Conservation (phyloP, 225 moss, liverwort and hornwort genomes). For the Polytrichum formosum region DNA sequence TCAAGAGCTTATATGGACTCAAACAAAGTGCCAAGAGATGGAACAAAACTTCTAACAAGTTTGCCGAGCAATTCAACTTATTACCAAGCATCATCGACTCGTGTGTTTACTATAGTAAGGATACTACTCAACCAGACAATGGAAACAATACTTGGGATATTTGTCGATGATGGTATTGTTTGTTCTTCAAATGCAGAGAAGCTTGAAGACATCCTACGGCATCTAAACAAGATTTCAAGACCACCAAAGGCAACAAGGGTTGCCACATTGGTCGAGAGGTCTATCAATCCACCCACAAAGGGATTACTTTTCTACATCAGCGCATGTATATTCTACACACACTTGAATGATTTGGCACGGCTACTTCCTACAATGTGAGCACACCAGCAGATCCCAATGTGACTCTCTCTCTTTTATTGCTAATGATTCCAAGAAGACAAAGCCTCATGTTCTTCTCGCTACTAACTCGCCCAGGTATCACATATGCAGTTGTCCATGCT, state of each 20-base stretch:
- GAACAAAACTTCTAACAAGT: background rate
- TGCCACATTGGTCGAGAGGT: background rate
- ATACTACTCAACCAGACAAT: background rate
- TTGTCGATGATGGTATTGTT: conserved; percentile 13
- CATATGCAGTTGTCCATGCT: background rate
- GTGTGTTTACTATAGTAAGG: background rate
- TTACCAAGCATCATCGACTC: background rate
- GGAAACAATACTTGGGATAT: background rate
- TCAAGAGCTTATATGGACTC: conserved; percentile 10
- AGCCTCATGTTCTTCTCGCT: background rate
- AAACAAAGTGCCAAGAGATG: background rate
- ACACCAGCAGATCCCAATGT: background rate
- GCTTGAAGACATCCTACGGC: background rate
- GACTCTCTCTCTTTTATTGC: too few relatives aligned
- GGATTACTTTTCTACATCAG: too few relatives aligned
- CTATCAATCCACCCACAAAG: too few relatives aligned
- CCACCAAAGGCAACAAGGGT: background rate
- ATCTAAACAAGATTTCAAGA: background rate
- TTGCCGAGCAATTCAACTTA: background rate
- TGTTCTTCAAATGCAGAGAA: background rate
- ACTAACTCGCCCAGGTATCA: background rate
- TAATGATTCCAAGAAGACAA: too few relatives aligned
- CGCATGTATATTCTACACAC: background rate
- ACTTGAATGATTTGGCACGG: background rate
- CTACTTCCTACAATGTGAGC: background rate